Percentiles rank a stretch among this genome's conserved stretches.
Evolutionary conservation across 2,329 filamentous ascomycete genomes (phyloP).

Genomic region (Talaromyces sp.): DNA sequence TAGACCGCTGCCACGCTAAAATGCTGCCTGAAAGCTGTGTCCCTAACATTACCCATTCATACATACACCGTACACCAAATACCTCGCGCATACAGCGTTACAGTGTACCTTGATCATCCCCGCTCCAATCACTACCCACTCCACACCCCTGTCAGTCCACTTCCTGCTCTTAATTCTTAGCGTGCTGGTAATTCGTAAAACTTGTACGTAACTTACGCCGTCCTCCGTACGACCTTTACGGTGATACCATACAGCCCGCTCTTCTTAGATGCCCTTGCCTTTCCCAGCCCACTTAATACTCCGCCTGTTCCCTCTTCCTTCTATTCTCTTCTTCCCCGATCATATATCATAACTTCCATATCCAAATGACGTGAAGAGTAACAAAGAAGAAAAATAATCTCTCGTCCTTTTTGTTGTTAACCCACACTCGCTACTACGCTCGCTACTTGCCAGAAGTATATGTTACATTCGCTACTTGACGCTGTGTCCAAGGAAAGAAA

Average conservation of each 20-base stretch:
- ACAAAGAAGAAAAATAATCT: conserved; percentile 12
- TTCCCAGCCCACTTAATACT: not conserved
- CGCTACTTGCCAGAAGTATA: conserved; percentile 19
- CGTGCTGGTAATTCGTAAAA: not conserved
- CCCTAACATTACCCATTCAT: not conserved
- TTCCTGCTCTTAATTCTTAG: not conserved
- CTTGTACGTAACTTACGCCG: not conserved
- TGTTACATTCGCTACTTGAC: conserved; percentile 19
- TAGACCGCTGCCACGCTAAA: conserved; percentile 4
- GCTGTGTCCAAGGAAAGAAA: conserved; percentile 12
- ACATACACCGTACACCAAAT: not conserved
- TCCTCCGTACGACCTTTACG: not conserved
- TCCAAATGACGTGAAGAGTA: conserved; percentile 19
- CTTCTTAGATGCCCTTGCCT: conserved; percentile 15
- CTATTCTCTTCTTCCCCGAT: not conserved
- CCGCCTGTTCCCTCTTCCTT: conserved; percentile 18
- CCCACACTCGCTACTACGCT: conserved; percentile 21
- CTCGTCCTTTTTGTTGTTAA: conserved; percentile 16
- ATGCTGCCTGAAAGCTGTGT: not conserved
- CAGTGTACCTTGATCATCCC: not conserved
- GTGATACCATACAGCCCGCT: not conserved
- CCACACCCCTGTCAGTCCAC: not conserved
- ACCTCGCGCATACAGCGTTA: not conserved
- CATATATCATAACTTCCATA: conserved; percentile 4
- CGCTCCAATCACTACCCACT: conserved; percentile 4